phyloP scores from a whole-genome alignment of 2,329 filamentous ascomycete species.

The Aspergillus fijiensis region DNA sequence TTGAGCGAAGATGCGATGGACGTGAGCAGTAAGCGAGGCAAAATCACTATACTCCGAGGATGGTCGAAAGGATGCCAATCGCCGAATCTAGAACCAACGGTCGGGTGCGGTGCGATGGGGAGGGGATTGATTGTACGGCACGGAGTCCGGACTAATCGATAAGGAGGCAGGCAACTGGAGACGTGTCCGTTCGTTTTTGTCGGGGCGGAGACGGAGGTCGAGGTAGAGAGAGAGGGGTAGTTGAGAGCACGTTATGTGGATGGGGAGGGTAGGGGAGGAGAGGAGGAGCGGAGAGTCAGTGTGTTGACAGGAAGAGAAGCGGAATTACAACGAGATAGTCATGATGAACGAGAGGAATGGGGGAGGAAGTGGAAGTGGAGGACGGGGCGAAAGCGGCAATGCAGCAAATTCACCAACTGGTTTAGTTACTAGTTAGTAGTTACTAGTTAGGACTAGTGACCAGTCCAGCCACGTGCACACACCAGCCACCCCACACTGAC shows the following conservation, averaged over 20 bases:
- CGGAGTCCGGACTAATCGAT: conserved; percentile 31
- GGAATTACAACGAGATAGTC: not conserved
- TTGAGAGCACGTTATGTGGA: not conserved
- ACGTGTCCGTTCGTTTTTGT: conserved; percentile 24
- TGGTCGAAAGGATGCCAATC: not conserved
- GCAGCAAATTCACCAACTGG: not conserved
- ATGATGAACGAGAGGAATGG: not conserved
- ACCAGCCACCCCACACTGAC: conserved; percentile 15
- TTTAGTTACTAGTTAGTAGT: conserved; percentile 10
- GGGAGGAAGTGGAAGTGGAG: not conserved
- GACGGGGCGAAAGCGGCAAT: not conserved
- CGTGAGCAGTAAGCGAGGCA: not conserved
- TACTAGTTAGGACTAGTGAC: conserved; percentile 17
- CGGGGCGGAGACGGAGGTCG: not conserved
- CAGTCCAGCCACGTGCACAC: conserved; percentile 21
- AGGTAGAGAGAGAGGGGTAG: not conserved
- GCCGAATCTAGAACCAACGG: conserved; percentile 3
- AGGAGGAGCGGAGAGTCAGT: not conserved
- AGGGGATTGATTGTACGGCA: not conserved
- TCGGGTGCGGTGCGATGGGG: conserved; percentile 1
- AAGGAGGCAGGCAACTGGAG: conserved; percentile 31
- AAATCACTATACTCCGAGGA: not conserved
- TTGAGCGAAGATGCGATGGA: not conserved
- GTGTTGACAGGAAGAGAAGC: not conserved
- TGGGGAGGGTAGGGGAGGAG: no score